Base-by-base conservation (phyloP, 805 yeast species). In the Starmera dryadoides region DNA sequence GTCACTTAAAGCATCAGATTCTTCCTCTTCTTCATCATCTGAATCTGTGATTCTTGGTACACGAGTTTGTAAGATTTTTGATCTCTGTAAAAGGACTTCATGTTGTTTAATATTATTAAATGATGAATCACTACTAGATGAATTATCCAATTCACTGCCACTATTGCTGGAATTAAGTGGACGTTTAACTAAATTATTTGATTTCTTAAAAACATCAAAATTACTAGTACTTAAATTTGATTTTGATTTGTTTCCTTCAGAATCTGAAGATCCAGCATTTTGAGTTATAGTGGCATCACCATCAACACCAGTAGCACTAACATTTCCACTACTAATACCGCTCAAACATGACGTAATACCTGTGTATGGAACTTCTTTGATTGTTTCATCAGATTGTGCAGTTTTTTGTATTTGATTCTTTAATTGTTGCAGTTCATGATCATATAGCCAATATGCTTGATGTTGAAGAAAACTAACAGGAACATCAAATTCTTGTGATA, bases 381-480 rank as follows among this genome's bases (percentile, higher is more conserved):
- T 28, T 2, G 50, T 42, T 6, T 40, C 52, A 9, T 45, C 41
- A 1, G 50, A 41, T n/a, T 42, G 25, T 3, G 50, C 29, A 3
- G 47, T 52, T 36, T 32, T 42, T 32, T 50, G 54, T 7, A 55
- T 48, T 10, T 44, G 42, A 9, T 35, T 41, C 11, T 49, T 45
- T 20, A 55, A 35, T 28, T 52, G 53, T 21, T 55, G 56, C 20
- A 55, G 36, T 35, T 55, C 57, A 25, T 42, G 46, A 30, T 55
- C 59, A 28, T 55, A 55, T 11, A 55, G 40, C 57, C 59, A 53
- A 26, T 43, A 55, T 6, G 56, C 52, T 26, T 52, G 57, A 29
- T 52, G 57, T 37, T 55, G 59, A 2, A 55, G 42, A 18, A 55
- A 55, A 8, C 45, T 42, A 4, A 45, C 42, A 16, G 56, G 53